Evolutionary conservation across 768 basidiomycete genomes (phyloP), one percentile per base, ranked within the genome.

Genomic region (Obba rivulosa): DNA sequence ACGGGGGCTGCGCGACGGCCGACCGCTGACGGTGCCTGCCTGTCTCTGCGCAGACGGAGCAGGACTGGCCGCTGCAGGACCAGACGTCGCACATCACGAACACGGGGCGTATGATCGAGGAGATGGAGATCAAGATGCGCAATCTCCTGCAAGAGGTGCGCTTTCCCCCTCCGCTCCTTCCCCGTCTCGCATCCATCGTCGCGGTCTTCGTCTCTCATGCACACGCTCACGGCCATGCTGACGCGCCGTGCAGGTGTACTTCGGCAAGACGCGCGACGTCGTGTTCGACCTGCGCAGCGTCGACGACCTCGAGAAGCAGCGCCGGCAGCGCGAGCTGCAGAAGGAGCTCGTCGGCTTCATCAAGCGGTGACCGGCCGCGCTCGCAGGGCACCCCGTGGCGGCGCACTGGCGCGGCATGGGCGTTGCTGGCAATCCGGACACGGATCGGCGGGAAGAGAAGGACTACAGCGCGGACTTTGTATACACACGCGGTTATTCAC

Each of bases 61-160:
- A 88, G 65, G 94, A 95, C 63, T 86, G 78, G 68, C 81, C 91
- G 21, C 61, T 96, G 44, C 83, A 87, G 31, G 88, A 89, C 56
- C 64, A 77, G 36, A 78, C 84, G 18, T 85, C 89, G 36, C 96
- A 99, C 68, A 87, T 99, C 50, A 79, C 82, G 37, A 98, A 98
- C 66, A 85, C 86, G n/a, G 96, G 96, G 4, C 79, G 78, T 56
- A 87, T 97, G 84, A 85, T 99, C 54, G 96, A 99, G 67, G 96
- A 98, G 55, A 94, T 95, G 91, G 96, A 99, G 69, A 92, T 94
- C 65, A 98, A 98, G 73, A 93, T 98, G 92, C 80, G 96, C 34
- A 96, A 96, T 66, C 71, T 92, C 48, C 74, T 99, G 41, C 88
- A 92, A 67, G 91, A 93, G 74, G 90, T 82, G 50, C 40, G 70